A percentile compares a stretch with the other conserved stretches of the same genome.
These are phyloP conservation scores for Saccharomycopsis sp. DNA, from an alignment of 805 yeast species.

Conservation along the genomic window DNA sequence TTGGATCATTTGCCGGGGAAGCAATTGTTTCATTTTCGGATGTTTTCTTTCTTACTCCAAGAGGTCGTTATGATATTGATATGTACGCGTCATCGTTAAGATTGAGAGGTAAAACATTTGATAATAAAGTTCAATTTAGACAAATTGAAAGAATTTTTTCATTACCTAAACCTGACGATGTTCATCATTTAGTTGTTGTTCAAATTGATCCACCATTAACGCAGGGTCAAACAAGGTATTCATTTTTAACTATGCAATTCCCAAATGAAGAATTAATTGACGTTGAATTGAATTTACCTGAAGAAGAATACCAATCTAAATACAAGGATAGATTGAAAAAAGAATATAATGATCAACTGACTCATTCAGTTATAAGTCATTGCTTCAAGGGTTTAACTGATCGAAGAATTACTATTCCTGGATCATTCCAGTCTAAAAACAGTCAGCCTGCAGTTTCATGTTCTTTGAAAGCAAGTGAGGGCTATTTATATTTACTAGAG, in stretches of 20 bases:
- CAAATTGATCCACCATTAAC: conserved; percentile 96
- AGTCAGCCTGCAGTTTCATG: conserved; percentile 84
- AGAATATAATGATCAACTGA: conserved; percentile 64
- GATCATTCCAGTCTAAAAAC: conserved; percentile 67
- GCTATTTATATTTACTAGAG: conserved; percentile 87
- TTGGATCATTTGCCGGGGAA: conserved; percentile 91
- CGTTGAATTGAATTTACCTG: conserved; percentile 78
- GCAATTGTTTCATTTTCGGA: conserved; percentile 91
- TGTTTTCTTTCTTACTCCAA: conserved; percentile 87
- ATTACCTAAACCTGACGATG: conserved; percentile 89
- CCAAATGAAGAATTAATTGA: conserved; percentile 86
- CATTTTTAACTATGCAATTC: conserved; percentile 86
- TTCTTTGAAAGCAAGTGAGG: conserved; percentile 92
- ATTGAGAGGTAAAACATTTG: conserved; percentile 95
- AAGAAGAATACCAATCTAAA: conserved; percentile 67
- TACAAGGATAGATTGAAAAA: conserved; percentile 71
- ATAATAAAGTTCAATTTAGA: conserved; percentile 86
- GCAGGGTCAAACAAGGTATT: conserved; percentile 97
- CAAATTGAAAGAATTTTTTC: conserved; percentile 88
- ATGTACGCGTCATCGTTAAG: conserved; percentile 83
- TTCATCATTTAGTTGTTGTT: conserved; percentile 78
- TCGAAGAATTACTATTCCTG: conserved; percentile 78
- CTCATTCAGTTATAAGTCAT: conserved; percentile 81
- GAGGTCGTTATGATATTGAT: conserved; percentile 97
- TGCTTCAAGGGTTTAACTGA: conserved; percentile 87